phyloP scores from a whole-genome alignment of 495 filamentous ascomycete species.

The Penicillium daleae region DNA sequence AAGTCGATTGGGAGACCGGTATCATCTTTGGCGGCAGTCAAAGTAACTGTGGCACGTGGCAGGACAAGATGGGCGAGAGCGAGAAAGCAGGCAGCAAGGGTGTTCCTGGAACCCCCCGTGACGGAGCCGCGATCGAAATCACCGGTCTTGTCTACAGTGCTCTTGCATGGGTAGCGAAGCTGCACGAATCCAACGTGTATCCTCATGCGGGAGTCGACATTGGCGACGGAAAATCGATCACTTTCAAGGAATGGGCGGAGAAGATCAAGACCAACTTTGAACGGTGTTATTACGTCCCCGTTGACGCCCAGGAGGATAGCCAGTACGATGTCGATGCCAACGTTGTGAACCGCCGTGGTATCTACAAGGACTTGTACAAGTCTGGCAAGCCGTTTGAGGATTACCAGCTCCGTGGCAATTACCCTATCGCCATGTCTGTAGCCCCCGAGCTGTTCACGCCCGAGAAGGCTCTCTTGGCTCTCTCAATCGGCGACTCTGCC shows the following conservation, averaged over 20 bases:
- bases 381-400: slow-evolving; percentile 95
- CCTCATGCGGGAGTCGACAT: slow-evolving; percentile 69
- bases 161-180: slow-evolving; percentile 72
- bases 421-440: slow-evolving; percentile 93
- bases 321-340: slow-evolving; percentile 78
- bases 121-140: slow-evolving; percentile 95
- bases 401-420: slow-evolving; percentile 94
- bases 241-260: slow-evolving; percentile 78
- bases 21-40: slow-evolving; percentile 94
- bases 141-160: slow-evolving; percentile 90
- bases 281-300: slow-evolving; percentile 83
- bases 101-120: slow-evolving; percentile 91
- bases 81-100: slow-evolving; percentile 89
- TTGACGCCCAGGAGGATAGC: slow-evolving; percentile 64
- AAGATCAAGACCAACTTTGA: slow-evolving; percentile 88
- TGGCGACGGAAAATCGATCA: slow-evolving; percentile 59
- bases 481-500: slow-evolving; percentile 75
- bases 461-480: slow-evolving; percentile 72
- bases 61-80: slow-evolving; percentile 99
- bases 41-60: slow-evolving; percentile 97
- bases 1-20: slow-evolving; percentile 90
- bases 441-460: slow-evolving; percentile 86
- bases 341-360: slow-evolving; percentile 84
- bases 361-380: slow-evolving; percentile 96
- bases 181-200: slow-evolving; percentile 69